phyloP scores from a whole-genome alignment of 768 basidiomycete species.

The Xerocomus brunneocitrinus region DNA sequence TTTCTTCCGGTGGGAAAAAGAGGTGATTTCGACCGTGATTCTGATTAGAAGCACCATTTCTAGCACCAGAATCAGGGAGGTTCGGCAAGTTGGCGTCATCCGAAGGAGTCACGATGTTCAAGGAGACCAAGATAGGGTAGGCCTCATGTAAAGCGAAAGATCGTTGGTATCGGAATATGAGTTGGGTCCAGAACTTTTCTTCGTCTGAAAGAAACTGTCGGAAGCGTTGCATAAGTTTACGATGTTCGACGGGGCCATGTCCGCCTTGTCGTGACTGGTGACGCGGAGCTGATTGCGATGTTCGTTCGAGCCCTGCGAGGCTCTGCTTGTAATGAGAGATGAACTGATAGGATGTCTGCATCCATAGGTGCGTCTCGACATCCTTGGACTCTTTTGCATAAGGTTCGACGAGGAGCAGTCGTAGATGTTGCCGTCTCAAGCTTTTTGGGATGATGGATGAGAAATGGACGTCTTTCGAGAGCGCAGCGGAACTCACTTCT shows the following conservation, averaged over 20 bases:
- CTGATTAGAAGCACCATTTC: conserved; percentile 19
- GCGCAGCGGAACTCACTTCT: conserved; percentile 54
- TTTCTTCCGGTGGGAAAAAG: conserved; percentile 60
- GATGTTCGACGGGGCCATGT: conserved; percentile 71
- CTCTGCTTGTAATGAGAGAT: conserved; percentile 80
- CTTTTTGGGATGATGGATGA: conserved; percentile 33
- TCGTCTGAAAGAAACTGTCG: conserved; percentile 86
- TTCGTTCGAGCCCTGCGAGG: conserved; percentile 62
- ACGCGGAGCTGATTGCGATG: conserved; percentile 40
- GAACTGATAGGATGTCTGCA: conserved; percentile 85
- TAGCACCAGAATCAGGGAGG: conserved; percentile 17
- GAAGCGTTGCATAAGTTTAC: conserved; percentile 85
- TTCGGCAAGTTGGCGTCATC: conserved; percentile 33
- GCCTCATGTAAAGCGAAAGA: conserved; percentile 69
- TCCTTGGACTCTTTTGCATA: conserved; percentile 71
- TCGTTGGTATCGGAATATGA: conserved; percentile 70
- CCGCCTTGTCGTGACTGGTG: conserved; percentile 36
- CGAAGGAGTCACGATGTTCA: conserved; percentile 47
- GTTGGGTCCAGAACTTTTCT: conserved; percentile 85
- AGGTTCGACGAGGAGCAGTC: conserved; percentile 63
- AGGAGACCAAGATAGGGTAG: conserved; percentile 47
- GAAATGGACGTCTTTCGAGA: conserved; percentile 6
- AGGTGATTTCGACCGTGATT: conserved; percentile 51
- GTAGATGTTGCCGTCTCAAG: conserved; percentile 66
- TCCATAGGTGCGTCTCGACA: conserved; percentile 83